Evolutionary conservation across 2,329 filamentous ascomycete genomes (phyloP), one percentile per base, ranked within the genome.

Genomic region (Trichoderma simmonsii): DNA sequence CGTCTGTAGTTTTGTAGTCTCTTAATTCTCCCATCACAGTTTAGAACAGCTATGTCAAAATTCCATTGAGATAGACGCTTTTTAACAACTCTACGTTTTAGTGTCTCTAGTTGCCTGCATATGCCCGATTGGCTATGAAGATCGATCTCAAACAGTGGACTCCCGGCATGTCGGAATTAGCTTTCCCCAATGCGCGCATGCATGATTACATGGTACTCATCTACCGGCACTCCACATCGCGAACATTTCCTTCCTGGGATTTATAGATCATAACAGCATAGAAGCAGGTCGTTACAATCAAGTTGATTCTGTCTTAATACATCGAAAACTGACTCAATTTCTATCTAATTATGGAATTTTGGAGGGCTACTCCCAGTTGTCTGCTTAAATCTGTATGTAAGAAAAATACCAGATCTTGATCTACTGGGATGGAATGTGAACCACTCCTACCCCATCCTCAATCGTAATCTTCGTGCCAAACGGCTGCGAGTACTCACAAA

Each of bases 381-480:
- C 30, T 7, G n/a, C 26, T n/a, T 14, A 60, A 24, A 4, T 34
- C 6, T 34, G 8, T 12, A 0, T 9, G n/a, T 6, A 12, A 36
- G 4, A 14, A 2, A 18, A 30, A 4, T 36, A 7, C 24, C 11
- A 34, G 32, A 34, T 34, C 32, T 34, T 34, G 14, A 5, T 18
- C 32, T 60, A 68, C 24, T 68, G 4, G 5, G 34, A 15, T 4
- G 65, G 26, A 11, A 60, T 26, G 7, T 60, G 24, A 48, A 68
- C 21, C 8, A 68, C 26, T 18, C 65, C 65, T 3, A 68, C 54
- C 6, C 65, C 65, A 32, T 60, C 12, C 34, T 68, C 65, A 32
- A 70, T 64, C 24, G 15, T 43, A 21, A 70, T 70, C 18, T 63
- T 43, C 15, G 59, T 63, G 3, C 59, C 68, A 9, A 70, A 70